phyloP scores from a whole-genome alignment of 306 rosid species.

The Sicyos edulis region DNA sequence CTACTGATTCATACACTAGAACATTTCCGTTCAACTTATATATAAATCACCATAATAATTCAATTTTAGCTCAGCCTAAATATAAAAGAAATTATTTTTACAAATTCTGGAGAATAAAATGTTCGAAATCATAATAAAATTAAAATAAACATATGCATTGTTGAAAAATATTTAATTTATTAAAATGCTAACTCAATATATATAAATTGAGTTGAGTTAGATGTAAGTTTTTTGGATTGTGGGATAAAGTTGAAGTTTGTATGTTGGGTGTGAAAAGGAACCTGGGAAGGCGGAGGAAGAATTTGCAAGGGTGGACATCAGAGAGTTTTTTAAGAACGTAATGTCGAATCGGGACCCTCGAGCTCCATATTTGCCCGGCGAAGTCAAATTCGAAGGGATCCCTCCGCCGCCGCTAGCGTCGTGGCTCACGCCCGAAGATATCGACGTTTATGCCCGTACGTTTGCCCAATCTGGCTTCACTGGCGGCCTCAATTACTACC shows the following conservation, averaged over 20 bases:
- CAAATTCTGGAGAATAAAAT: too few species aligned
- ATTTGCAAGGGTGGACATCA: not conserved
- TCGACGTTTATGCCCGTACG: constrained; percentile 31
- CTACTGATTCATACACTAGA: too few species aligned
- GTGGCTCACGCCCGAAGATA: constrained; percentile 41
- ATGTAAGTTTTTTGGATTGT: too few species aligned
- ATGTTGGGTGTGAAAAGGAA: not conserved
- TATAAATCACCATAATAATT: too few species aligned
- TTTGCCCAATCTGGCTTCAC: constrained; percentile 33
- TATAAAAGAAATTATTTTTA: too few species aligned
- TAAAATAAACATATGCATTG: too few species aligned
- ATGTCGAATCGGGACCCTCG: not conserved
- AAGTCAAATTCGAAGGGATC: not conserved
- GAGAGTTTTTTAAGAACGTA: constrained; percentile 1
- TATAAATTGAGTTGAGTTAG: too few species aligned
- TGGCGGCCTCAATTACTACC: constrained; percentile 37
- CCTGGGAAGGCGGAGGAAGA: not conserved
- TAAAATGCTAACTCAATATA: too few species aligned
- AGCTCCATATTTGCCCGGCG: not conserved
- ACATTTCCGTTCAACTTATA: too few species aligned
- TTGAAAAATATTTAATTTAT: too few species aligned
- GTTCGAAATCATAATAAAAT: too few species aligned
- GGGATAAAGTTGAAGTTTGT: not conserved
- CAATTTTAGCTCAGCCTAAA: too few species aligned
- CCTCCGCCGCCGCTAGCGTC: constrained; percentile 22